Conservation (phyloP, 257 asterid genomes). For the Solanum virginianum region DNA sequence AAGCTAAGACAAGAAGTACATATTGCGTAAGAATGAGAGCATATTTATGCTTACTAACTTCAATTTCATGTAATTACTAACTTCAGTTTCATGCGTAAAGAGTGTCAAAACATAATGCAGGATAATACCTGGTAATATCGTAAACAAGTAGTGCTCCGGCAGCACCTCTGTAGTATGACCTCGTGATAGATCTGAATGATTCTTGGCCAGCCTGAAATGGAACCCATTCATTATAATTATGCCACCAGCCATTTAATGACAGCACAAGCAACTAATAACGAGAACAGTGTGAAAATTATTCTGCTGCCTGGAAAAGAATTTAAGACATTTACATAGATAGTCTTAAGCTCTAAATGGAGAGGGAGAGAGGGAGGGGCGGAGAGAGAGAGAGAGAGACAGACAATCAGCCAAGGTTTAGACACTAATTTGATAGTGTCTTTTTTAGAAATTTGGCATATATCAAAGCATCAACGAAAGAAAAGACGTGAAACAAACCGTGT, state of each 20-base stretch:
- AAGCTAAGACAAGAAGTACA: neutral
- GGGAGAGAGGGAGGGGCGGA: neutral
- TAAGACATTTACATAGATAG: neutral
- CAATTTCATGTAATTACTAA: neutral
- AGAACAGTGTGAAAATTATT: neutral
- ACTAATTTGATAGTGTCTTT: neutral
- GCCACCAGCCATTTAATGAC: neutral
- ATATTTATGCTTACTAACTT: neutral
- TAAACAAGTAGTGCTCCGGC: slow-evolving; percentile 82
- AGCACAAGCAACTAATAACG: neutral
- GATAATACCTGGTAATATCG: slow-evolving; percentile 58
- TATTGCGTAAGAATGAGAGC: neutral
- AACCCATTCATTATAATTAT: neutral
- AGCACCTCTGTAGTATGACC: slow-evolving; percentile 84
- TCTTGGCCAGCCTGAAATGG: slow-evolving; percentile 72
- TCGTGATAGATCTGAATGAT: slow-evolving; percentile 65
- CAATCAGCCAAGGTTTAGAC: neutral
- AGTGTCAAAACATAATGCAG: neutral
- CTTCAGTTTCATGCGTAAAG: neutral
- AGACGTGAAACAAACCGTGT: slow-evolving; percentile 41
- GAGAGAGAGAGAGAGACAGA: neutral
- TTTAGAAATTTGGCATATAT: neutral
- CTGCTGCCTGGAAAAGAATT: neutral
- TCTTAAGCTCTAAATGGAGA: neutral
- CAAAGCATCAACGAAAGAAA: neutral